Conservation (phyloP, 345 rosid genomes). For the Syzygium aqueum region DNA sequence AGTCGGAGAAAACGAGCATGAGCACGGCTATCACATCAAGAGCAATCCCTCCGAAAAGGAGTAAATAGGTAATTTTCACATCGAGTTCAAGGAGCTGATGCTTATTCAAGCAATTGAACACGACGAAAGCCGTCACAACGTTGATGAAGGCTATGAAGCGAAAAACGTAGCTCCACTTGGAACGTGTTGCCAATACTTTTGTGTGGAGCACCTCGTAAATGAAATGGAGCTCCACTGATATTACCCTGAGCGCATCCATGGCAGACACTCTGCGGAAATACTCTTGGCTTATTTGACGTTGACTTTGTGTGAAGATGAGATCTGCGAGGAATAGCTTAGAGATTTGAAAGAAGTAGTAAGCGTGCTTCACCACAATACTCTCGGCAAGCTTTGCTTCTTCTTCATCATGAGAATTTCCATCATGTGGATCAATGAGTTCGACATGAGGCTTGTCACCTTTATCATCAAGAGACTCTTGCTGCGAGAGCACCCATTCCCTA, state of each 20-base stretch:
- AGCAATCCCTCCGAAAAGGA: neutral
- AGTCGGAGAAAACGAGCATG: neutral
- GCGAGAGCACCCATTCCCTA: accelerated
- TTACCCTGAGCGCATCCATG: neutral
- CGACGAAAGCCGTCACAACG: accelerated
- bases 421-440: accelerated
- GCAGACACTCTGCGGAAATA: accelerated
- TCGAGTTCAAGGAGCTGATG: neutral
- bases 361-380: neutral
- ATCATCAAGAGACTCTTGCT: accelerated
- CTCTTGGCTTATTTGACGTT: accelerated
- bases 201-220: neutral
- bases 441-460: accelerated
- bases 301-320: accelerated
- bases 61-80: neutral
- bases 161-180: neutral
- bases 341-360: neutral
- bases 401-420: neutral
- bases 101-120: neutral
- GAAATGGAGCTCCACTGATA: neutral
- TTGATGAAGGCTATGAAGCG: neutral
- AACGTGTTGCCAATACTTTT: neutral
- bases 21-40: neutral
- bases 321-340: accelerated
- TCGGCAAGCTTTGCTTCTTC: neutral